Evolutionary conservation across 805 yeast species (phyloP), one percentile per base, ranked within the genome.

Genomic region (Saccharomycopsis selenospora): DNA sequence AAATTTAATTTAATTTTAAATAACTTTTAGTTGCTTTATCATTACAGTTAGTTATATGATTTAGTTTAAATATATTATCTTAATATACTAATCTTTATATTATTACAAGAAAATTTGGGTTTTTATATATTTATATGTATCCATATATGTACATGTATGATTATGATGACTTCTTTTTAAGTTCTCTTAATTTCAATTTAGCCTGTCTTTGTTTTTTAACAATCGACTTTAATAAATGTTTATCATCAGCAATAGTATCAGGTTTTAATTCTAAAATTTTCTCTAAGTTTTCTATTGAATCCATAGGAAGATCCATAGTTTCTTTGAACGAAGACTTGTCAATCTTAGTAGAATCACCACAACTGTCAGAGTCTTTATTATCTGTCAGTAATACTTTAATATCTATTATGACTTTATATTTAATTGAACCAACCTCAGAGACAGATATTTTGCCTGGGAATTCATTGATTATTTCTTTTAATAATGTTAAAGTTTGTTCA

Each of bases 141-240:
- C n/a, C n/a, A n/a, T n/a, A n/a, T n/a, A n/a, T n/a, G n/a, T n/a
- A n/a, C n/a, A n/a, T n/a, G n/a, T n/a, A n/a, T n/a, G n/a, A n/a
- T n/a, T n/a, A n/a, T n/a, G n/a, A n/a, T n/a, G n/a, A 26, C 36
- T 43, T 40, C 40, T 48, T 48, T 23, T 45, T 44, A 25, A 43
- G 30, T 36, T 48, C 52, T 27, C 52, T 27, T 4, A 40, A 25
- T n/a, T 27, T 25, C 18, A 44, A 42, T 30, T 45, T 45, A 17
- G 40, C 52, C 24, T 48, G 46, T 42, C 54, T 43, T 43, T 51
- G 54, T 23, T 29, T 51, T 38, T 51, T 51, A 17, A 47, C 25
- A 17, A 51, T 30, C 14, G 48, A 48, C 30, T 51, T 51, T 30
- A 51, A 42, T 10, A 51, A 20, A 28, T 43, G 42, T n/a, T 51